Evolutionary conservation across 2,329 filamentous ascomycete genomes (phyloP).

Genomic region (Penicillium sp.): DNA sequence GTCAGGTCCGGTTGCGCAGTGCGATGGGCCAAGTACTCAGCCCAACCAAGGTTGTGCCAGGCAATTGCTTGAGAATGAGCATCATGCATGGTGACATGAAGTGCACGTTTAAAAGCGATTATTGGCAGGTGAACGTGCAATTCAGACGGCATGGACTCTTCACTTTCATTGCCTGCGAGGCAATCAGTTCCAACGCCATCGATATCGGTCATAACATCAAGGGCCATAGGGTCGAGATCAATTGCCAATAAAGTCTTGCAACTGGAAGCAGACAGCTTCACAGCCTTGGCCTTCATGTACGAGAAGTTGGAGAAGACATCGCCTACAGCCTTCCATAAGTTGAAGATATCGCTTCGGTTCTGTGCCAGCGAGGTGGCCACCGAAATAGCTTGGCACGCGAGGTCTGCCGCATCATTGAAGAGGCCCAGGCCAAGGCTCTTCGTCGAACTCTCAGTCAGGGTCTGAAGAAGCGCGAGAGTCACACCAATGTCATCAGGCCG

Average conservation of each 20-base stretch:
- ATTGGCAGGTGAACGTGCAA: conserved; percentile 69
- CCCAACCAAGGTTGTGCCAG: conserved; percentile 96
- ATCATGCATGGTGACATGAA: conserved; percentile 70
- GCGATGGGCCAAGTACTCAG: conserved; percentile 76
- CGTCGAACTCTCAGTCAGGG: conserved; percentile 77
- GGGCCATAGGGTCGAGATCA: conserved; percentile 50
- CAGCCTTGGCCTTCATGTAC: conserved; percentile 66
- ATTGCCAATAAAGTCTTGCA: conserved; percentile 59
- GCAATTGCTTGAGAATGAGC: conserved; percentile 88
- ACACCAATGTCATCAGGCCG: conserved; percentile 80
- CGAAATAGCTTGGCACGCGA: conserved; percentile 66
- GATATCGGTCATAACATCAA: conserved; percentile 63
- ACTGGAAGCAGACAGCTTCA: conserved; percentile 58
- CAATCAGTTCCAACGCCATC: conserved; percentile 59
- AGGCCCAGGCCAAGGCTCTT: conserved; percentile 75
- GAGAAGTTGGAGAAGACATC: conserved; percentile 86
- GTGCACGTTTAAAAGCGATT: conserved; percentile 81
- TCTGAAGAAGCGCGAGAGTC: conserved; percentile 81
- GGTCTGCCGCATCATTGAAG: conserved; percentile 76
- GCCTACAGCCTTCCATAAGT: conserved; percentile 89
- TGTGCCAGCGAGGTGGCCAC: conserved; percentile 63
- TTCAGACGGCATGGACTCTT: conserved; percentile 40
- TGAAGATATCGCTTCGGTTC: conserved; percentile 70
- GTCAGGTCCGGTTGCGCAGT: conserved; percentile 52
- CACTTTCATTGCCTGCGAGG: conserved; percentile 32